Evolutionary conservation across 345 rosid genomes (phyloP).

Genomic region (Citrus glauca): DNA sequence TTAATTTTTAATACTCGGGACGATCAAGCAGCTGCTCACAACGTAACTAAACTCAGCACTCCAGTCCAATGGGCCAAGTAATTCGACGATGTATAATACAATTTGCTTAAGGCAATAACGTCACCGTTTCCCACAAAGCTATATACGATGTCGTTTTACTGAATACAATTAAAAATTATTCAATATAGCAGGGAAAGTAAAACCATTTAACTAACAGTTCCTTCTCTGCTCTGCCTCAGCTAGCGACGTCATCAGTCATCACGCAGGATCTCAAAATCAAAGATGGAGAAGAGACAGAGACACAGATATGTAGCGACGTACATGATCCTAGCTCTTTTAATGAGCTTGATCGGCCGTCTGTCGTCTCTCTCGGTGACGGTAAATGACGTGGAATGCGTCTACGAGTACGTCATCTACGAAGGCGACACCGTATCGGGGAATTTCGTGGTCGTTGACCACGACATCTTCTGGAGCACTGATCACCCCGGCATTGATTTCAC

Average conservation of each 20-base stretch:
- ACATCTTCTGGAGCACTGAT: conserved; percentile 96
- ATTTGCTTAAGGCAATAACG: background rate
- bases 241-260: background rate
- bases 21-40: too few relatives aligned
- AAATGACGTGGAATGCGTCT: conserved; percentile 79
- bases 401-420: conserved; percentile 90
- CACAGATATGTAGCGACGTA: conserved; percentile 25
- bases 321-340: conserved; percentile 26
- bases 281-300: conserved; percentile 19
- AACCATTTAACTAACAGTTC: background rate
- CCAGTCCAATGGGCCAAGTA: too few relatives aligned
- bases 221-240: background rate
- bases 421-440: conserved; percentile 88
- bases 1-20: too few relatives aligned
- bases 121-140: background rate
- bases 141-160: background rate
- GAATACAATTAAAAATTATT: too few relatives aligned
- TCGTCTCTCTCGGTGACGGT: conserved; percentile 87
- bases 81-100: background rate
- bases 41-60: too few relatives aligned
- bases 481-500: conserved; percentile 95
- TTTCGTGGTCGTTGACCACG: conserved; percentile 98
- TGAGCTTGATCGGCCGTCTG: conserved; percentile 37
- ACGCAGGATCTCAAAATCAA: background rate
- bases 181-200: too few relatives aligned